Base-by-base conservation (phyloP, 163 green algal species). In the Scenedesmus sp. region DNA sequence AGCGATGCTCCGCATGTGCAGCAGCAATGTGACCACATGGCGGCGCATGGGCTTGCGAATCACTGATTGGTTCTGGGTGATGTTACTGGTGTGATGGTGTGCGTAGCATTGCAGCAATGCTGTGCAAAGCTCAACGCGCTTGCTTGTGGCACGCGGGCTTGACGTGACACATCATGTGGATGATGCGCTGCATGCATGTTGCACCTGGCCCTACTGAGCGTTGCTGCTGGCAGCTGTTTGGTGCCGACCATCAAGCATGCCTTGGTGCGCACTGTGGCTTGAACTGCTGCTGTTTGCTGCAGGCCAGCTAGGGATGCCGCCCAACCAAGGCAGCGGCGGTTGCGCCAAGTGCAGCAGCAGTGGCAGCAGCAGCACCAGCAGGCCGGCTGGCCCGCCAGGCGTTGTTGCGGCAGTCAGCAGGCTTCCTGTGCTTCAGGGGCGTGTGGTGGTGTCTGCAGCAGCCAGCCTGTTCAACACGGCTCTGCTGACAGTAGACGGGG, bases 401-500 rank as follows among this genome's bases (percentile, higher is more conserved):
- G 46, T 89, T 53, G 59, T 89, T 33, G 85, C 68, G 13, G 65
- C 65, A 20, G 43, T 70, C n/a, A 83, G 30, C n/a, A 35, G 85
- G 13, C 46, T 89, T 20, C 30, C n/a, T 12, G 80, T 59, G 0
- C 89, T 95, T 42, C 81, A 93, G 37, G 83, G 81, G 51, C 90
- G 88, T n/a, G 86, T 94, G 43, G 37, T 96, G 0, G 56, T 92
- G 1, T 70, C 91, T 33, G 76, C 91, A 40, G 89, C 91, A 42
- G 94, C 91, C 10, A 85, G 88, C 33, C 6, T 91, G 0, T 95
- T 93, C 88, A 95, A 96, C 93, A 93, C 92, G 2, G 94, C 94
- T 1, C 91, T 92, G 1, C 82, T 96, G 18, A 95, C 94, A 94
- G 94, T 85, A 4, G 94, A 96, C 65, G 95, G 93, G 3, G 95